A percentile compares a stretch with the other conserved stretches of the same genome.
Evolutionary conservation across 306 rosid species (phyloP).

Genomic region (Trifolium subterraneum): DNA sequence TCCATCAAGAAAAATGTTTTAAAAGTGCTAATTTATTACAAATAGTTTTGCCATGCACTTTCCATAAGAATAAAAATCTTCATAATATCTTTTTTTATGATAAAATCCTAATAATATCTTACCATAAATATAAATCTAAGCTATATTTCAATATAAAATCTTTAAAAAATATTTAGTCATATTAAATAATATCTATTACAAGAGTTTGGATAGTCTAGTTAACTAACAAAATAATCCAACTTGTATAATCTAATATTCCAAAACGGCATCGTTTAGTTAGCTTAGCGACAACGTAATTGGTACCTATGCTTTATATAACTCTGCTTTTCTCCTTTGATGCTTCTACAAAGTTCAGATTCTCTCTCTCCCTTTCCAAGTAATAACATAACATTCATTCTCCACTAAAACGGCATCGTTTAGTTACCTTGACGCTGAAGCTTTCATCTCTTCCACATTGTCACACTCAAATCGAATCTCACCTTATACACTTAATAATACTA

Average conservation of each 20-base stretch:
- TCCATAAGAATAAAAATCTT: too few species aligned
- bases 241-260: neutral
- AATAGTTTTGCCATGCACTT: too few species aligned
- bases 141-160: too few species aligned
- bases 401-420: constrained; percentile 32
- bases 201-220: too few species aligned
- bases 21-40: too few species aligned
- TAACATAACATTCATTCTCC: neutral
- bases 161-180: too few species aligned
- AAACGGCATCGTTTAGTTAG: constrained; percentile 19
- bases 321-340: constrained; percentile 11
- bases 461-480: neutral
- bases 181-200: too few species aligned
- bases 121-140: too few species aligned
- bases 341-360: constrained; percentile 21
- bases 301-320: constrained; percentile 7
- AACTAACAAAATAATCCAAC: neutral
- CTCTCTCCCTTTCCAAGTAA: neutral
- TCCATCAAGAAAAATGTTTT: too few species aligned
- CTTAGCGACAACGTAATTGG: neutral
- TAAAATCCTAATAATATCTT: too few species aligned
- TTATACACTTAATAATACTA: neutral
- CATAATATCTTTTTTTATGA: too few species aligned
- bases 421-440: constrained; percentile 18
- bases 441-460: neutral